These are phyloP conservation scores for Pichia sp. DNA, from an alignment of 1,139 yeast genomes.

Conservation along the genomic window DNA sequence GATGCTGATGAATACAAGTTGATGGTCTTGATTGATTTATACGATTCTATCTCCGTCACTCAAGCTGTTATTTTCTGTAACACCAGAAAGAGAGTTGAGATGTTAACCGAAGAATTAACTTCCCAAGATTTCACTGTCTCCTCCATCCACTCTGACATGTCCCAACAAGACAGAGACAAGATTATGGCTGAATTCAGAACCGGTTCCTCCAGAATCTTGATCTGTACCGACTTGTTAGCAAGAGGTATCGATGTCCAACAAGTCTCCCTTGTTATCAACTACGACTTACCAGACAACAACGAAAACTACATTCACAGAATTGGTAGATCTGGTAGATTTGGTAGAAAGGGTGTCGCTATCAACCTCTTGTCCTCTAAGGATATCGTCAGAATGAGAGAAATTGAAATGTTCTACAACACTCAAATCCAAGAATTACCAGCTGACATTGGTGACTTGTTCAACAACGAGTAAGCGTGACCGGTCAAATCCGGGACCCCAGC, in stretches of 20 bases:
- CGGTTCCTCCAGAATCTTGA: slow-evolving; percentile 95
- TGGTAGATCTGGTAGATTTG: slow-evolving; percentile 99
- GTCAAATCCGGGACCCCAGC: too few relatives aligned
- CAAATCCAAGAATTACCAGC: slow-evolving; percentile 98
- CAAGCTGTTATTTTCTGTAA: slow-evolving; percentile 99
- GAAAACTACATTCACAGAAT: slow-evolving; percentile 99
- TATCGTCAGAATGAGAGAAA: slow-evolving; percentile 91
- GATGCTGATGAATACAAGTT: slow-evolving; percentile 91
- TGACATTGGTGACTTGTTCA: slow-evolving; percentile 76
- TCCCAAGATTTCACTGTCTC: slow-evolving; percentile 91
- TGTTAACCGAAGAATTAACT: slow-evolving; percentile 79
- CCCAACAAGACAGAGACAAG: slow-evolving; percentile 95
- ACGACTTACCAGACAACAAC: slow-evolving; percentile 94
- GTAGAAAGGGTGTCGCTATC: slow-evolving; percentile 99
- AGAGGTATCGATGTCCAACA: slow-evolving; percentile 99
- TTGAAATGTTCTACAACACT: slow-evolving; percentile 97
- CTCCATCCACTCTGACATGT: slow-evolving; percentile 96
- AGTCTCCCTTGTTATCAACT: slow-evolving; percentile 95
- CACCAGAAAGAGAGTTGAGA: slow-evolving; percentile 97
- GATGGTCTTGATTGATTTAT: slow-evolving; percentile 93
- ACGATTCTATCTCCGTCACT: slow-evolving; percentile 95
- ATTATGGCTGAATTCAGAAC: slow-evolving; percentile 99
- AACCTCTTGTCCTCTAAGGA: slow-evolving; percentile 92
- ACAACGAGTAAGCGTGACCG: too few relatives aligned
- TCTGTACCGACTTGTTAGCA: slow-evolving; percentile 96